A percentile compares a stretch with the other conserved stretches of the same genome.
These are phyloP conservation scores for Pythium biforme DNA, from an alignment of 352 stramenopile species.

Conservation along the genomic window DNA sequence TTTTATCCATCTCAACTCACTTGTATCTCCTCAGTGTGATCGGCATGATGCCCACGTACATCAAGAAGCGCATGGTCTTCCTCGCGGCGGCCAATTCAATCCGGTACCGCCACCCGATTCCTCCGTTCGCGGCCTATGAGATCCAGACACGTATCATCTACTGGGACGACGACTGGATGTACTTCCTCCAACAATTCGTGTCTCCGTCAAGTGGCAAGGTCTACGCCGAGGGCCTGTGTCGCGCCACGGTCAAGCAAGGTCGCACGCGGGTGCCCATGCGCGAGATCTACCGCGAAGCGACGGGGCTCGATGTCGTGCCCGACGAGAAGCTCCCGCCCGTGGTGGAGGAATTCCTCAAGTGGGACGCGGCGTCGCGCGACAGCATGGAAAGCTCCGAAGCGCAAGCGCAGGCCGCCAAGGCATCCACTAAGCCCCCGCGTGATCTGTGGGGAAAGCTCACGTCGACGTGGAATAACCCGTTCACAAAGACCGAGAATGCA, in stretches of 20 bases:
- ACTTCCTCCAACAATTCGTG: conserved; percentile 33
- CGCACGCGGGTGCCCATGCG: conserved; percentile 17
- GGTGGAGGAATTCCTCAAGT: conserved; percentile 32
- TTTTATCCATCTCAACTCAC: background rate
- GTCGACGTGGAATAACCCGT: conserved; percentile 11
- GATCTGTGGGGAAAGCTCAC: conserved; percentile 7
- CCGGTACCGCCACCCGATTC: conserved; percentile 27
- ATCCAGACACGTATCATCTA: conserved; percentile 31
- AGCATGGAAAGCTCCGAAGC: conserved; percentile 32
- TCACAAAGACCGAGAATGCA: background rate
- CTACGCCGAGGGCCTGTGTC: conserved; percentile 29
- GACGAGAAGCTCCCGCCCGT: conserved; percentile 17
- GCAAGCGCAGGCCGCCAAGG: background rate
- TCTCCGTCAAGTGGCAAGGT: conserved; percentile 29
- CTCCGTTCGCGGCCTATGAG: conserved; percentile 28
- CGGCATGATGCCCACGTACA: conserved; percentile 43
- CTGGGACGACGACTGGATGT: conserved; percentile 33
- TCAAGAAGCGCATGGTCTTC: conserved; percentile 61
- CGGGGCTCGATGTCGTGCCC: conserved; percentile 15
- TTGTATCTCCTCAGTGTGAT: conserved; percentile 18
- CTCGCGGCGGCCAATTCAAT: conserved; percentile 47
- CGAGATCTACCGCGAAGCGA: conserved; percentile 22
- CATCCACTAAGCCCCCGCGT: background rate
- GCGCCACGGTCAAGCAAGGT: conserved; percentile 27
- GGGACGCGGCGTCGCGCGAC: conserved; percentile 26